Evolutionary conservation across 78 protist genomes (phyloP).

Genomic region (Dictyostelium capitatum): DNA sequence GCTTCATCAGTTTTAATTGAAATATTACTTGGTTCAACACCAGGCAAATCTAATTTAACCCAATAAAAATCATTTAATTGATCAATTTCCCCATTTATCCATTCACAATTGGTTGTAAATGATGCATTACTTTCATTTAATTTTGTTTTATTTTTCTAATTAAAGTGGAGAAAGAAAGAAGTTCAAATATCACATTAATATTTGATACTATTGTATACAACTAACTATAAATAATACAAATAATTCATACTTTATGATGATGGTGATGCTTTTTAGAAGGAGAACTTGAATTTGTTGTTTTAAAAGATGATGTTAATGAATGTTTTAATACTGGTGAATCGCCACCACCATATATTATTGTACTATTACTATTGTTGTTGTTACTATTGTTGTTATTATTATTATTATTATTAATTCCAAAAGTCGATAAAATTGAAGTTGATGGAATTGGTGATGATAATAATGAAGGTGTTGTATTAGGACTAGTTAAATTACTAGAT

Average conservation of each 20-base stretch:
- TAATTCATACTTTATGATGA: background rate
- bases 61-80: constrained; percentile 17
- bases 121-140: constrained; percentile 1
- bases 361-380: background rate
- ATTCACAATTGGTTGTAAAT: constrained; percentile 19
- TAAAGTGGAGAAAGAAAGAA: background rate
- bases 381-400: background rate
- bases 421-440: background rate
- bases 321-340: constrained; percentile 26
- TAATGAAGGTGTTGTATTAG: background rate
- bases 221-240: background rate
- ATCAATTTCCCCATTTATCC: constrained; percentile 41
- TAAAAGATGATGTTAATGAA: constrained; percentile 9
- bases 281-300: background rate
- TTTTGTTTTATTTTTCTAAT: constrained; percentile 11
- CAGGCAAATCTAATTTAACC: constrained; percentile 57
- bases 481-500: background rate
- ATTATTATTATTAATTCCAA: background rate
- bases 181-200: no score
- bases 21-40: constrained; percentile 14
- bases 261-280: background rate
- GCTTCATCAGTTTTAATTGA: constrained; percentile 55
- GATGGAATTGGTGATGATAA: background rate
- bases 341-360: background rate
- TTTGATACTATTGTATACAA: no score